These are phyloP conservation scores for Penicillium longicatenatum DNA, from an alignment of 495 filamentous ascomycete genomes.

Conservation along the genomic window DNA sequence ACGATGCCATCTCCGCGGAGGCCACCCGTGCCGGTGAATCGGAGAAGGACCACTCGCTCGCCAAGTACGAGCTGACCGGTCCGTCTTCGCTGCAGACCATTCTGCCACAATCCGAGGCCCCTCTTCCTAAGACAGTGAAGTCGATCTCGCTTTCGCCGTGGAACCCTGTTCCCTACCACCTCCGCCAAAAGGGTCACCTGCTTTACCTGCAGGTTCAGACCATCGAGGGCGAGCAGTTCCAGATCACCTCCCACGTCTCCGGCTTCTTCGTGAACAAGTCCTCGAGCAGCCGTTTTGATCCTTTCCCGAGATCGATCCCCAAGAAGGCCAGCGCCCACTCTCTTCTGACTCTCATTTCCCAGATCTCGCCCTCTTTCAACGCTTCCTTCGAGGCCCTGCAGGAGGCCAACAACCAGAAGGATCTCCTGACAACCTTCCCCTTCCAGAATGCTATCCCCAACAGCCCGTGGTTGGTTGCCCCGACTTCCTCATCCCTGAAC, in stretches of 20 bases:
- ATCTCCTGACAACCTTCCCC: constrained; percentile 89
- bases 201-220: constrained; percentile 88
- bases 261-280: constrained; percentile 97
- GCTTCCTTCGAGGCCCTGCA: constrained; percentile 72
- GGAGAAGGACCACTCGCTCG: constrained; percentile 58
- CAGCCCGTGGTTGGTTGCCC: constrained; percentile 87
- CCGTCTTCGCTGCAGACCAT: constrained; percentile 67
- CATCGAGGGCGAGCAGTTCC: constrained; percentile 88
- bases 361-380: constrained; percentile 81
- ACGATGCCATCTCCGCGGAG: constrained; percentile 69
- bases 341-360: constrained; percentile 73
- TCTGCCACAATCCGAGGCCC: constrained; percentile 61
- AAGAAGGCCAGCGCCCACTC: constrained; percentile 80
- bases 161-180: constrained; percentile 93
- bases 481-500: constrained; percentile 59
- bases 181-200: constrained; percentile 88
- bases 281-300: constrained; percentile 89
- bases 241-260: constrained; percentile 89
- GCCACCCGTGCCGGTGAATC: constrained; percentile 38
- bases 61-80: constrained; percentile 75
- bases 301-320: constrained; percentile 67
- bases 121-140: constrained; percentile 86
- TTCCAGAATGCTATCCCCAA: constrained; percentile 91
- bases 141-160: constrained; percentile 84
- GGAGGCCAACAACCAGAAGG: constrained; percentile 77